Conservation (phyloP, 176 grass and related monocot genomes). For the Coix lacrymajobi region DNA sequence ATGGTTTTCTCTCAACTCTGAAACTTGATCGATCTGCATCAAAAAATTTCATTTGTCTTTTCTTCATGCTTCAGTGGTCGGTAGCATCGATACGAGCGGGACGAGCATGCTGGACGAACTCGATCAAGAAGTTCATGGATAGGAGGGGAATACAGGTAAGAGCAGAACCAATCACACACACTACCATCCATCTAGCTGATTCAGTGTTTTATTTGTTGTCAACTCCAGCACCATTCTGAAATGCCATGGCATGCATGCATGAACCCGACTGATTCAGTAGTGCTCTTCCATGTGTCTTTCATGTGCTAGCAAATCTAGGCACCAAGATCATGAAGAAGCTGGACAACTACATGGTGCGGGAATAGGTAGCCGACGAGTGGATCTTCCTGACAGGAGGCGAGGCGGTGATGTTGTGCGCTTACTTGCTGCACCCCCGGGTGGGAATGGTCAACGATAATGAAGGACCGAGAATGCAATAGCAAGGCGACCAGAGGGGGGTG, state of each 20-base stretch:
- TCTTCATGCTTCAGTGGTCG: slow-evolving; percentile 44
- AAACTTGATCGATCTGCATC: too few relatives aligned
- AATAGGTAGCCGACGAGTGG: slow-evolving; percentile 67
- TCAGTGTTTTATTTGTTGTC: too few relatives aligned
- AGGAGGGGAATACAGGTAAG: slow-evolving; percentile 68
- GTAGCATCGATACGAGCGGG: slow-evolving; percentile 80
- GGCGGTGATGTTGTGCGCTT: slow-evolving; percentile 55
- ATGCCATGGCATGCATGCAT: background rate
- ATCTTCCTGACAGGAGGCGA: slow-evolving; percentile 77
- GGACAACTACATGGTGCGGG: slow-evolving; percentile 64
- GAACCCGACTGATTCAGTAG: background rate
- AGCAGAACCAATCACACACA: background rate
- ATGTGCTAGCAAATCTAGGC: slow-evolving; percentile 68
- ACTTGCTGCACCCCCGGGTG: too few relatives aligned
- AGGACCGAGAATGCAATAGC: too few relatives aligned
- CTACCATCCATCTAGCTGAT: background rate
- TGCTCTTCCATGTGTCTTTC: background rate
- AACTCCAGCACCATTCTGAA: background rate
- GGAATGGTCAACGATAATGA: too few relatives aligned
- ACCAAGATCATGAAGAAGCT: slow-evolving; percentile 97
- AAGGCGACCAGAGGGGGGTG: too few relatives aligned
- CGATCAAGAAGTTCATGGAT: slow-evolving; percentile 60
- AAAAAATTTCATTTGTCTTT: too few relatives aligned
- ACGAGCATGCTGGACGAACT: slow-evolving; percentile 81
- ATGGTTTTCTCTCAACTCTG: too few relatives aligned